Percentiles rank a stretch among this genome's conserved stretches.
Evolutionary conservation across 306 rosid genomes (phyloP).

Genomic region (Inga laurina): DNA sequence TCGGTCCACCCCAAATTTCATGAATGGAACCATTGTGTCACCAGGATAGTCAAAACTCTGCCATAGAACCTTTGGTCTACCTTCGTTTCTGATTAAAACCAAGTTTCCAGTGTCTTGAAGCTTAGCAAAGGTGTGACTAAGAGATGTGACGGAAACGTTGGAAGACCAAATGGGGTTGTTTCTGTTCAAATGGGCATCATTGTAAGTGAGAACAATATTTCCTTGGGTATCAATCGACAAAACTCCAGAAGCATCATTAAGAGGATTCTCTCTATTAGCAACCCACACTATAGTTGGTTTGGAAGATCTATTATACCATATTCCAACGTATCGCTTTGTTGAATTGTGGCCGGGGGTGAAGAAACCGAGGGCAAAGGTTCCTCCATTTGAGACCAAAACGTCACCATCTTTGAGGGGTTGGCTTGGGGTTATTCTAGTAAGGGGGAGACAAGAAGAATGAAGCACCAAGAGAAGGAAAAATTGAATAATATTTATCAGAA

Average conservation of each 20-base stretch:
- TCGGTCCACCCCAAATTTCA: no score
- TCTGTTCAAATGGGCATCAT: background rate
- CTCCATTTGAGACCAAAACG: background rate
- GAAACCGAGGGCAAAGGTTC: background rate
- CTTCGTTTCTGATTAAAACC: slow-evolving; percentile 11
- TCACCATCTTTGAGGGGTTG: background rate
- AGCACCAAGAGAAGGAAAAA: background rate
- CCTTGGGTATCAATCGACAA: background rate
- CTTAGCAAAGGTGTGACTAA: slow-evolving; percentile 29
- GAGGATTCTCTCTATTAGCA: background rate
- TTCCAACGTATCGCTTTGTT: background rate
- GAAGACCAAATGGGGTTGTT: slow-evolving; percentile 38
- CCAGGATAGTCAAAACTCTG: slow-evolving; percentile 24
- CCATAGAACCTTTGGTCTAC: background rate
- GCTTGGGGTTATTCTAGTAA: background rate
- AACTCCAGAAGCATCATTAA: background rate
- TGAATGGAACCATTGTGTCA: background rate
- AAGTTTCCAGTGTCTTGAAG: slow-evolving; percentile 45
- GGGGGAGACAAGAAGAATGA: background rate
- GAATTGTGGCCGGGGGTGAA: background rate
- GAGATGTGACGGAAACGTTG: background rate
- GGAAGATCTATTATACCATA: background rate
- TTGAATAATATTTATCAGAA: background rate
- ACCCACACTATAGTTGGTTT: background rate
- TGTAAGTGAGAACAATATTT: background rate